These are phyloP conservation scores for Kwoniella sp. DNA, from an alignment of 768 basidiomycete genomes.

Conservation along the genomic window DNA sequence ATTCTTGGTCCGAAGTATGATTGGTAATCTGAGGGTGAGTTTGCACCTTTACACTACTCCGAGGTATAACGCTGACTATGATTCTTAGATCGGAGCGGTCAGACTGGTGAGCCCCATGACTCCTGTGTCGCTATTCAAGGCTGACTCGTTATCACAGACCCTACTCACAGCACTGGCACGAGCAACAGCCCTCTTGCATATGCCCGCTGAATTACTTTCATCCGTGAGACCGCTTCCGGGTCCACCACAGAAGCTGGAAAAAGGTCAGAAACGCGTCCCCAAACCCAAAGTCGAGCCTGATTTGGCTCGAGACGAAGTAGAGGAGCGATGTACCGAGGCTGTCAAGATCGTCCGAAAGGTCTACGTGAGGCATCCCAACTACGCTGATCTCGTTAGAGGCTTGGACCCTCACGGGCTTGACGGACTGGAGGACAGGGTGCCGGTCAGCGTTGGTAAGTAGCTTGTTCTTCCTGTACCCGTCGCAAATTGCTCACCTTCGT, in stretches of 20 bases:
- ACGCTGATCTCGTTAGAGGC: conserved; percentile 63
- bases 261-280: conserved; percentile 54
- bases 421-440: conserved; percentile 65
- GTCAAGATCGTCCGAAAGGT: conserved; percentile 70
- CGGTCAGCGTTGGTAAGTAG: conserved; percentile 71
- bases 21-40: conserved; percentile 51
- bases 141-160: conserved; percentile 56
- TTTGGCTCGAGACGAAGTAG: conserved; percentile 50
- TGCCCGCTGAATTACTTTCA: conserved; percentile 36
- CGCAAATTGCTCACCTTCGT: conserved; percentile 3
- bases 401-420: conserved; percentile 65
- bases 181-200: conserved; percentile 65
- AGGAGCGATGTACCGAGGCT: conserved; percentile 62
- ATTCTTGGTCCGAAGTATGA: conserved; percentile 65
- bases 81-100: conserved; percentile 76
- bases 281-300: conserved; percentile 52
- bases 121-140: background rate
- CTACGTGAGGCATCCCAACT: conserved; percentile 60
- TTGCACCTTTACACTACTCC: background rate
- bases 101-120: conserved; percentile 59
- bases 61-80: conserved; percentile 60
- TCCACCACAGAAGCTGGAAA: conserved; percentile 44
- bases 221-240: conserved; percentile 42
- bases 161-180: conserved; percentile 78
- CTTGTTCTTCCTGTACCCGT: background rate